These are phyloP conservation scores for Tritrichomonas musculus DNA, from an alignment of 208 protist species.

Conservation along the genomic window DNA sequence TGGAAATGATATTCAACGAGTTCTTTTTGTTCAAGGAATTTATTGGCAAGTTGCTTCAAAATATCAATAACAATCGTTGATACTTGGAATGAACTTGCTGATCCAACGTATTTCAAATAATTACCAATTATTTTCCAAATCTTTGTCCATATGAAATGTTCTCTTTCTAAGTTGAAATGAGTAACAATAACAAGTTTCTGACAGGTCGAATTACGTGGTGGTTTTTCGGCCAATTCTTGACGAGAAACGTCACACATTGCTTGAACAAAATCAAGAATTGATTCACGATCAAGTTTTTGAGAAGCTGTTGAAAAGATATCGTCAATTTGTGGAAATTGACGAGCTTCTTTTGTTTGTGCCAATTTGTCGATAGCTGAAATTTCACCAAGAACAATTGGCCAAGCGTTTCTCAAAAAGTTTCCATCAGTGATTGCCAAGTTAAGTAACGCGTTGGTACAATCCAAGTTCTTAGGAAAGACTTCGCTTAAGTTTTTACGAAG, in stretches of 20 bases:
- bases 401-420: neutral
- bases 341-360: neutral
- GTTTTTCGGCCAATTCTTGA: neutral
- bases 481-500: neutral
- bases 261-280: neutral
- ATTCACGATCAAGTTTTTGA: neutral
- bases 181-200: neutral
- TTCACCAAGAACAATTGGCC: neutral
- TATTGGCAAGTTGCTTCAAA: neutral
- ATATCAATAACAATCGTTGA: neutral
- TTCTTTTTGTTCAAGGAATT: slow-evolving; percentile 26
- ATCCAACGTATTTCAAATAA: neutral
- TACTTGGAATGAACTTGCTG: neutral
- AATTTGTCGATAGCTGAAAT: neutral
- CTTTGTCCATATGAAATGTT: neutral
- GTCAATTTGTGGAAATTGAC: neutral
- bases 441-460: neutral
- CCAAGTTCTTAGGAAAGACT: neutral
- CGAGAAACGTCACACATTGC: neutral
- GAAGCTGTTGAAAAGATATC: neutral
- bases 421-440: neutral
- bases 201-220: neutral
- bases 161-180: neutral
- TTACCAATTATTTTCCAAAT: neutral
- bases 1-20: neutral